Base-by-base conservation (phyloP, 2,329 filamentous ascomycete genomes). In the Tolypocladium ovalisporum region DNA sequence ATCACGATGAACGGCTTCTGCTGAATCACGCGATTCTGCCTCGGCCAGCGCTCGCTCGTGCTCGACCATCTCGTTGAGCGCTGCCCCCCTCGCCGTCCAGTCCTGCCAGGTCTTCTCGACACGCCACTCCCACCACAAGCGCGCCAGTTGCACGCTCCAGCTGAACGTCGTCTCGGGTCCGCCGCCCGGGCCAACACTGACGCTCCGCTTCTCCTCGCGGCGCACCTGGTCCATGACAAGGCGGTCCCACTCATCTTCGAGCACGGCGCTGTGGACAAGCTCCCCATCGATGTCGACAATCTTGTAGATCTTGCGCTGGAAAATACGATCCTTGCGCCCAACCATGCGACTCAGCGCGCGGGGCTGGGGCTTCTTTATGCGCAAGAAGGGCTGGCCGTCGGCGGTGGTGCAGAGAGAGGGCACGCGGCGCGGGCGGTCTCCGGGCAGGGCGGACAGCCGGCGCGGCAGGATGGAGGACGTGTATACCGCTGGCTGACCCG, bases 291-390 rank as follows among this genome's bases (percentile, higher is more conserved):
- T 63, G 8, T 70, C 63, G 10, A 74, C 60, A 1, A 75, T 63
- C 19, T 65, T 65, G 52, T 72, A 58, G 15, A 79, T 68, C 19
- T 76, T 71, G 51, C 67, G 66, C 49, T 76, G 70, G n/a, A 78
- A 77, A 42, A 71, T 67, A 4, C 66, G 59, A 22, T 79, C 68
- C 63, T 81, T 82, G 54, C 80, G 73, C 12, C 76, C 73, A 2
- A 92, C 64, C 19, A 86, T 76, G 10, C 79, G 72, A n/a, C 77
- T 80, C 24, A 92, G 70, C n/a, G 71, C 70, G 0, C 67, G 66
- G 2, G 85, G 79, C 68, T 91, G 86, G 5, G 85, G 84, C 68
- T 87, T 88, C 60, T 74, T 78, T 51, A 86, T 70, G 39, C 88
- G 82, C 34, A 93, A 68, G 64, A 91, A 87, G 0, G 87, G 82